Evolutionary conservation across 2,329 filamentous ascomycete genomes (phyloP), one percentile per base, ranked within the genome.

Genomic region (Trichophyton verrucosum): DNA sequence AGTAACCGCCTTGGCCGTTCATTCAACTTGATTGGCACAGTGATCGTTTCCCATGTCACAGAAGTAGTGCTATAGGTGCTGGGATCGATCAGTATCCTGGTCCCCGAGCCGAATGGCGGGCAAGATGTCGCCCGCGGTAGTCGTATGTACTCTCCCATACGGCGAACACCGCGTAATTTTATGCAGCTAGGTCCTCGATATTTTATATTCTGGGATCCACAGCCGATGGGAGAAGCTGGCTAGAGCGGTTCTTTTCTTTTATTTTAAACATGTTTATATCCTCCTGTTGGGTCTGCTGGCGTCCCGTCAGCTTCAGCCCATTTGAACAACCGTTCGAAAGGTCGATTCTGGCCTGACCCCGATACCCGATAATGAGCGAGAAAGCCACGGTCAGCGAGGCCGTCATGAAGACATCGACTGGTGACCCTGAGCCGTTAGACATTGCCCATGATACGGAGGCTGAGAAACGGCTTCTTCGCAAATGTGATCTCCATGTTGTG

Each of bases 401-500:
- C 60, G 33, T 63, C 51, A 8, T 17, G 11, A 51, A 4, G 27
- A 55, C 51, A 3, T 2, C 51, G 3, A 20, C 51, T n/a, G 15
- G 13, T 9, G 36, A 67, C 59, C 51, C 64, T 59, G 40, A 59
- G 33, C 59, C 66, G 59, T 20, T 65, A 60, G n/a, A 62, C 57
- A 57, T 59, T 15, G n/a, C 11, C n/a, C 63, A 38, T 15, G 42
- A 68, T 65, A 63, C 62, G 61, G 40, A 57, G 63, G 53, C 61
- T 2, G 73, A 73, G 8, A 78, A 81, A 63, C 59, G 73, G 61
- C 67, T 80, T 13, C 64, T 81, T 6, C 68, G 75, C 53, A 82
- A 81, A 68, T 72, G 74, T 57, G 79, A 81, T 63, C 62, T 78
- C 13, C 72, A 75, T 53, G 71, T 81, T 27, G 68, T 81, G 5